A percentile compares a stretch with the other conserved stretches of the same genome.
phyloP scores from a whole-genome alignment of 441 rosid species.

The Brassica balearica region DNA sequence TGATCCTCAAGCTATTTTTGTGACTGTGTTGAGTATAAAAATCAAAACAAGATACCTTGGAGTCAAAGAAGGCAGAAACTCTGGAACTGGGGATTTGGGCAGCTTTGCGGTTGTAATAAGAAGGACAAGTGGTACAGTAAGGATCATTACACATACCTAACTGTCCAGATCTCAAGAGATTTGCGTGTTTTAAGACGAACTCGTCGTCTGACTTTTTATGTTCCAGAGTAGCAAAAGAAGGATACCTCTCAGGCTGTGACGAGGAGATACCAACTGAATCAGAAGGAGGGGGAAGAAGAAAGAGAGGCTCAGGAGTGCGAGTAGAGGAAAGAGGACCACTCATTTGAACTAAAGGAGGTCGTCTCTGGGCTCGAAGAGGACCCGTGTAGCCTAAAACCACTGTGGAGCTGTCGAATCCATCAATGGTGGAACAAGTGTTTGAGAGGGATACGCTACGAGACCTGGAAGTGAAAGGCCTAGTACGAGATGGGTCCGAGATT shows the following conservation, averaged over 20 bases:
- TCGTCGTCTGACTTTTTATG: constrained; percentile 2
- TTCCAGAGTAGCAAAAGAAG: not conserved
- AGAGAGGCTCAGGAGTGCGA: constrained; percentile 45
- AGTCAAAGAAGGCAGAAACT: constrained; percentile 26
- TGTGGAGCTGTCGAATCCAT: constrained; percentile 40
- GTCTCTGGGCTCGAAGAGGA: constrained; percentile 64
- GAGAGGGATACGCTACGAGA: constrained; percentile 68
- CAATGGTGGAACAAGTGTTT: constrained; percentile 54
- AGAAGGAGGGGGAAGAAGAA: constrained; percentile 13
- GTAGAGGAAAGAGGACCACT: constrained; percentile 51
- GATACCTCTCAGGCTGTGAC: constrained; percentile 4
- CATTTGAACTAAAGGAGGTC: constrained; percentile 32
- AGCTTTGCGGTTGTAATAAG: constrained; percentile 58
- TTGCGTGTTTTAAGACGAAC: constrained; percentile 6
- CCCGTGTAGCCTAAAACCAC: constrained; percentile 72
- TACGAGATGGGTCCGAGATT: constrained; percentile 18
- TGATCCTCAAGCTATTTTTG: not conserved
- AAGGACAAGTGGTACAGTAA: constrained; percentile 90
- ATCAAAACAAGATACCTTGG: constrained; percentile 1
- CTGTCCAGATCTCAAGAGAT: constrained; percentile 71
- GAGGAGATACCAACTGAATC: constrained; percentile 38
- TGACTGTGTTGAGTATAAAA: not conserved
- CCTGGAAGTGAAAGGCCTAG: constrained; percentile 48
- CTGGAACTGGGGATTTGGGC: constrained; percentile 47
- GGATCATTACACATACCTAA: constrained; percentile 91